Evolutionary conservation across 345 rosid species (phyloP).

Genomic region (Trapa incisa): DNA sequence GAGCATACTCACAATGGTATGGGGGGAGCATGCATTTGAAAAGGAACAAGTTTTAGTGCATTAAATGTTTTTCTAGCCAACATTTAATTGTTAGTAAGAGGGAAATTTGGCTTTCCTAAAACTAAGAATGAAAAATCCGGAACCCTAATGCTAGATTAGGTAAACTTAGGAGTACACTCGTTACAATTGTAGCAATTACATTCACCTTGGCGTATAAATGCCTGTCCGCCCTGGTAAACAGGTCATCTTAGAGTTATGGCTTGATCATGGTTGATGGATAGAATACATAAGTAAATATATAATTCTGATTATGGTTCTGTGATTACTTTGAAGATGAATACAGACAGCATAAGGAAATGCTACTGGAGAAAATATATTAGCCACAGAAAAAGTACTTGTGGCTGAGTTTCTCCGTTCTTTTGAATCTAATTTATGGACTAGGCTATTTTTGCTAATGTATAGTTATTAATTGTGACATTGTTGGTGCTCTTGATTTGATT

Average conservation of each 20-base stretch:
- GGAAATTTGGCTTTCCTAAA: background rate
- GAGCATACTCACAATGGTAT: no score
- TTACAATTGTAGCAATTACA: background rate
- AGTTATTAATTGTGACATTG: background rate
- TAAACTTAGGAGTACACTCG: background rate
- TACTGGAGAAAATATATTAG: background rate
- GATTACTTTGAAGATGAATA: background rate
- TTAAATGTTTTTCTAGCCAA: background rate
- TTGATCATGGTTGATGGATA: background rate
- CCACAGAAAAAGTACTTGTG: background rate
- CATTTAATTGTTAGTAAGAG: background rate
- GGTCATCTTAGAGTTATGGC: background rate
- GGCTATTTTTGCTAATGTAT: background rate
- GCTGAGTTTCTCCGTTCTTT: background rate
- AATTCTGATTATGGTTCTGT: background rate
- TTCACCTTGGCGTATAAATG: background rate
- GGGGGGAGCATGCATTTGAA: background rate
- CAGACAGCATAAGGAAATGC: background rate
- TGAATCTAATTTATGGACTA: background rate
- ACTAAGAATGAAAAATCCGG: background rate
- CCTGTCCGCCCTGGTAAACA: background rate
- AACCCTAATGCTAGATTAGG: background rate
- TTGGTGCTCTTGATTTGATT: background rate
- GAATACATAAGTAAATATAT: background rate
- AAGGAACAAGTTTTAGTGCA: background rate